Percentiles rank a stretch among this genome's conserved stretches.
These are phyloP conservation scores for Keithomyces neogunnii DNA, from an alignment of 2,329 filamentous ascomycete genomes.

Conservation along the genomic window DNA sequence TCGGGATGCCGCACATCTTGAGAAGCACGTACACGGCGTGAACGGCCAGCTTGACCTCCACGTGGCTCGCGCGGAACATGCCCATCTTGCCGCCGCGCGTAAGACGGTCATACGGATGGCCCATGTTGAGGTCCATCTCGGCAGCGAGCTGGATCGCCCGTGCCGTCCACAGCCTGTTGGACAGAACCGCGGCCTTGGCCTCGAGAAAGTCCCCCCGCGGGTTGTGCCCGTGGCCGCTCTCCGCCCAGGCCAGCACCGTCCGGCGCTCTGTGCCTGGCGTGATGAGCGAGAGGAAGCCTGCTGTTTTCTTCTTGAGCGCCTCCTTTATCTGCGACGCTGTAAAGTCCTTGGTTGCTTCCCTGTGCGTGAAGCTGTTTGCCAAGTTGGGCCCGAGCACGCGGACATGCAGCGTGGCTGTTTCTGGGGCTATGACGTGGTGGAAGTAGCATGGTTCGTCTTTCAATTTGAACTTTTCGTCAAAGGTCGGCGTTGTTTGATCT, in stretches of 20 bases:
- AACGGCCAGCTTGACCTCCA: conserved; percentile 31
- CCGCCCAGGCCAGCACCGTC: conserved; percentile 21
- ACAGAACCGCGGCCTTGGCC: conserved; percentile 12
- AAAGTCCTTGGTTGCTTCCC: conserved; percentile 9
- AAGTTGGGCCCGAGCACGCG: conserved; percentile 25
- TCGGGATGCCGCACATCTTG: conserved; percentile 15
- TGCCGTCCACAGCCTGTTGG: conserved; percentile 22
- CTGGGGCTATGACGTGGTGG: conserved; percentile 19
- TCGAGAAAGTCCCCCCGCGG: conserved; percentile 21
- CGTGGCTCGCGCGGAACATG: conserved; percentile 25
- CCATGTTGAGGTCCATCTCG: conserved; percentile 20
- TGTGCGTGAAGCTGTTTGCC: conserved; percentile 19
- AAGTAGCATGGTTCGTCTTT: conserved; percentile 19
- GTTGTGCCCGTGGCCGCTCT: conserved; percentile 25
- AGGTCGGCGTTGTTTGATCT: conserved; percentile 3
- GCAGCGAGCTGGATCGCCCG: conserved; percentile 20
- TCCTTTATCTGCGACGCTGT: conserved; percentile 1
- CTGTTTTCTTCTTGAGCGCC: conserved; percentile 20
- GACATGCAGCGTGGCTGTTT: conserved; percentile 15
- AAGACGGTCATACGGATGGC: conserved; percentile 18
- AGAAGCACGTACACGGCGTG: conserved; percentile 23
- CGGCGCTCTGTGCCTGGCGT: conserved; percentile 8
- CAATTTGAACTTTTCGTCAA: conserved; percentile 14
- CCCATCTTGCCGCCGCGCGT: conserved; percentile 8
- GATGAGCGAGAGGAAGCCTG: conserved; percentile 22